Conservation (phyloP, 225 moss, liverwort and hornwort species). For the Antitrichia curtipendula region DNA sequence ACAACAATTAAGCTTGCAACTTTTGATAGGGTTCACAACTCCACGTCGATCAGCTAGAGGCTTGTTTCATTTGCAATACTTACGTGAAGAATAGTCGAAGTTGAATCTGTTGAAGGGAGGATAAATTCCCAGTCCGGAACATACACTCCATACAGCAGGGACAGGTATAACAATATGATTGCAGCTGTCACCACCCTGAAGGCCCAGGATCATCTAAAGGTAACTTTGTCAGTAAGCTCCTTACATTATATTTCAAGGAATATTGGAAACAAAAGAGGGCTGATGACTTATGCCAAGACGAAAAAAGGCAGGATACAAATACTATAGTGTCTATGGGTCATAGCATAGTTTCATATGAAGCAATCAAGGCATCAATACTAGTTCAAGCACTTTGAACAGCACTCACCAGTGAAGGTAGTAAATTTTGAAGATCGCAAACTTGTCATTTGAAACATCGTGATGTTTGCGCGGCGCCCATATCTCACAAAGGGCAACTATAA, state of each 20-base stretch:
- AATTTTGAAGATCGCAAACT: slow-evolving; percentile 16
- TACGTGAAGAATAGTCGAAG: slow-evolving; percentile 17
- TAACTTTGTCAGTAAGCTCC: neutral
- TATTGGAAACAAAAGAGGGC: neutral
- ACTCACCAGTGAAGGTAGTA: slow-evolving; percentile 47
- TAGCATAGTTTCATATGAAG: neutral
- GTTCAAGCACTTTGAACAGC: neutral
- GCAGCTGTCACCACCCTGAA: slow-evolving; percentile 37
- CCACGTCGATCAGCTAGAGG: neutral
- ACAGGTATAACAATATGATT: slow-evolving; percentile 21
- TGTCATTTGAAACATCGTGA: slow-evolving; percentile 11
- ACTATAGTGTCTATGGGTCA: neutral
- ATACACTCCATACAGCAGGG: slow-evolving; percentile 39
- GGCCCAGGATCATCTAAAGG: neutral
- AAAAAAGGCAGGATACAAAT: neutral
- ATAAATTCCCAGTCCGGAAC: slow-evolving; percentile 52
- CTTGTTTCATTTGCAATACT: neutral
- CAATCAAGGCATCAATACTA: neutral
- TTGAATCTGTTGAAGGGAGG: neutral
- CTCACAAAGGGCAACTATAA: slow-evolving; percentile 41
- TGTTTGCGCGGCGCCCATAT: slow-evolving; percentile 30
- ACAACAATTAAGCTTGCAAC: neutral
- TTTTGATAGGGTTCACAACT: neutral
- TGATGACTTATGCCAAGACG: neutral
- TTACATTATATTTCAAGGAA: neutral